Evolutionary conservation across 2,329 filamentous ascomycete genomes (phyloP).

Genomic region (Fusarium cyanostomum): DNA sequence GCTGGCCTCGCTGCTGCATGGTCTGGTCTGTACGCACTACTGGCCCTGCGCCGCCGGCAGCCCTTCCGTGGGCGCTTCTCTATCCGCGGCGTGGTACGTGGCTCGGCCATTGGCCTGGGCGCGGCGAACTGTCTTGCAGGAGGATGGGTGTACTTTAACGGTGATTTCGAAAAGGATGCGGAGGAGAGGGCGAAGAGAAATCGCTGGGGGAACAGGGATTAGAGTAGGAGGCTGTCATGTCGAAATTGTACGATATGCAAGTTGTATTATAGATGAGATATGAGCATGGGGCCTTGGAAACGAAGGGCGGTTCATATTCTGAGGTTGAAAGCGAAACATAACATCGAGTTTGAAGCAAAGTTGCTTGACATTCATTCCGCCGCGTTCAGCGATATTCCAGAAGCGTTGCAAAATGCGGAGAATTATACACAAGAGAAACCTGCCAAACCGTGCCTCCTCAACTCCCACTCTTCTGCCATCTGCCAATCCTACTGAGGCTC

Average conservation of each 20-base stretch:
- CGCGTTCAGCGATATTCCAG: too few relatives aligned
- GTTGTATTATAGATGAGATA: conserved; percentile 21
- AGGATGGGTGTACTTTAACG: conserved; percentile 62
- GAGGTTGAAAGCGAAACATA: not conserved
- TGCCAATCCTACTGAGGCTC: too few relatives aligned
- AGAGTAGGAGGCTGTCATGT: not conserved
- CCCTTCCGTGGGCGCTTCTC: conserved; percentile 54
- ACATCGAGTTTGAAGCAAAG: not conserved
- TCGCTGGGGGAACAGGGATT: conserved; percentile 56
- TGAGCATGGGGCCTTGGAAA: not conserved
- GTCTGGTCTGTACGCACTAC: conserved; percentile 65
- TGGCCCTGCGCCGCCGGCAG: conserved; percentile 61
- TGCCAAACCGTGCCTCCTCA: too few relatives aligned
- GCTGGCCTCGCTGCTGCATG: conserved; percentile 66
- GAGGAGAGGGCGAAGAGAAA: conserved; percentile 59
- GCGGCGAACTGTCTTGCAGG: conserved; percentile 59
- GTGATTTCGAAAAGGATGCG: conserved; percentile 61
- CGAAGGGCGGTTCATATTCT: not conserved
- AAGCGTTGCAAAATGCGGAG: too few relatives aligned
- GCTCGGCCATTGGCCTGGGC: conserved; percentile 60
- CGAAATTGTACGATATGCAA: conserved; percentile 18
- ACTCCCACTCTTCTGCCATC: too few relatives aligned
- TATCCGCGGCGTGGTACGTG: conserved; percentile 61
- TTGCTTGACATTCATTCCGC: too few relatives aligned
- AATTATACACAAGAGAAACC: too few relatives aligned